Evolutionary conservation across 1,139 yeast species (phyloP).

Genomic region (Wickerhamomyces sp.): DNA sequence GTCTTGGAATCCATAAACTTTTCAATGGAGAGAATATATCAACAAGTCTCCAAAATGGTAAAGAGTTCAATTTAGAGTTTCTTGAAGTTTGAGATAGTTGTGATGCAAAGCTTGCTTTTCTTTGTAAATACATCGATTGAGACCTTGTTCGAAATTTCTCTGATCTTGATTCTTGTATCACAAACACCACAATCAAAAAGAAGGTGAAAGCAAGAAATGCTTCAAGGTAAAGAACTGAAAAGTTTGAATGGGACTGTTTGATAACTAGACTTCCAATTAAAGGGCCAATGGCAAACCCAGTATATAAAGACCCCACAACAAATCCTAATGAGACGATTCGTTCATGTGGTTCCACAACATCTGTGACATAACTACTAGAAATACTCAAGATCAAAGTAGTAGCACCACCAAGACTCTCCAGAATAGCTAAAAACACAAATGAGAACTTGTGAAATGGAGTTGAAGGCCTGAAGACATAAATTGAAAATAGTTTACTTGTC

Average conservation of each 20-base stretch:
- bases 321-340: constrained; percentile 55
- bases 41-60: constrained; percentile 7
- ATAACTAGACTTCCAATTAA: constrained; percentile 44
- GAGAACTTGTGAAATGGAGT: constrained; percentile 29
- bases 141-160: constrained; percentile 41
- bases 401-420: constrained; percentile 56
- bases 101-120: constrained; percentile 35
- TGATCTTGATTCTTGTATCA: constrained; percentile 60
- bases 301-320: constrained; percentile 51
- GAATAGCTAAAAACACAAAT: constrained; percentile 35
- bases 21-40: constrained; percentile 43
- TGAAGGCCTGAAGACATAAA: constrained; percentile 31
- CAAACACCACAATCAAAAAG: constrained; percentile 32
- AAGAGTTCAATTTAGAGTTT: not conserved
- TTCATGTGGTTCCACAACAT: constrained; percentile 51
- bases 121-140: constrained; percentile 19
- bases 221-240: constrained; percentile 26
- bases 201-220: constrained; percentile 21
- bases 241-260: constrained; percentile 22
- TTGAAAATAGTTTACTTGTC: constrained; percentile 26
- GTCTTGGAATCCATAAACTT: constrained; percentile 37
- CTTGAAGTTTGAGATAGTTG: constrained; percentile 7
- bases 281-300: constrained; percentile 67
- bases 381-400: constrained; percentile 45
- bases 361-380: constrained; percentile 58